Conservation (phyloP, 2,329 filamentous ascomycete species). For the Trichoderma semiorbis region DNA sequence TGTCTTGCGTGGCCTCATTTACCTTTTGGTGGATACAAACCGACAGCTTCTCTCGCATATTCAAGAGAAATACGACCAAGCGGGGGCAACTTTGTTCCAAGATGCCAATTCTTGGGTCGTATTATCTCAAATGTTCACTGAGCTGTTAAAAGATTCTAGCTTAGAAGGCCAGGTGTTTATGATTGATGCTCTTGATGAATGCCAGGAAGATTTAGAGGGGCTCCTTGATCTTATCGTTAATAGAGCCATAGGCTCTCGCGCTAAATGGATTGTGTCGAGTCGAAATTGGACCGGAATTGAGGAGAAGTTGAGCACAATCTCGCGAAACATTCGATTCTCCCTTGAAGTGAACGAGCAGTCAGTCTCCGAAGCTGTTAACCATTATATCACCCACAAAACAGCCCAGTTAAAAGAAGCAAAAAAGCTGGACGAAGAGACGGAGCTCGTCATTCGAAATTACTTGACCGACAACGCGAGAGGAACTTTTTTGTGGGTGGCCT, state of each 20-base stretch:
- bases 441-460: conserved; percentile 10
- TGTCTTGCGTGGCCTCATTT: conserved; percentile 43
- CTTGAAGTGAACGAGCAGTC: conserved; percentile 37
- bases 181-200: conserved; percentile 47
- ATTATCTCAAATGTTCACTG: background rate
- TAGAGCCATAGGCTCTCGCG: background rate
- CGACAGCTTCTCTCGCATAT: conserved; percentile 34
- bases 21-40: conserved; percentile 35
- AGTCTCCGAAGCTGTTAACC: conserved; percentile 34
- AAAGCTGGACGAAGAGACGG: conserved; percentile 11
- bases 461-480: conserved; percentile 32
- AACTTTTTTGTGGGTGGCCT: conserved; percentile 31
- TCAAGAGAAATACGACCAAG: conserved; percentile 31
- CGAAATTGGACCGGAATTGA: conserved; percentile 40
- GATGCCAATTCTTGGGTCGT: background rate
- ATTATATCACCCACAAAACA: conserved; percentile 38
- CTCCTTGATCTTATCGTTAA: conserved; percentile 36
- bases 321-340: conserved; percentile 25
- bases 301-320: conserved; percentile 23
- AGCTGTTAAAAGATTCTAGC: background rate
- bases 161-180: conserved; percentile 27
- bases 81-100: background rate
- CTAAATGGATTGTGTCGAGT: conserved; percentile 45
- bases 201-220: conserved; percentile 27
- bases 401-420: conserved; percentile 23